Conservation (phyloP, 2,329 filamentous ascomycete genomes). For the Amesomyces nigricolor region DNA sequence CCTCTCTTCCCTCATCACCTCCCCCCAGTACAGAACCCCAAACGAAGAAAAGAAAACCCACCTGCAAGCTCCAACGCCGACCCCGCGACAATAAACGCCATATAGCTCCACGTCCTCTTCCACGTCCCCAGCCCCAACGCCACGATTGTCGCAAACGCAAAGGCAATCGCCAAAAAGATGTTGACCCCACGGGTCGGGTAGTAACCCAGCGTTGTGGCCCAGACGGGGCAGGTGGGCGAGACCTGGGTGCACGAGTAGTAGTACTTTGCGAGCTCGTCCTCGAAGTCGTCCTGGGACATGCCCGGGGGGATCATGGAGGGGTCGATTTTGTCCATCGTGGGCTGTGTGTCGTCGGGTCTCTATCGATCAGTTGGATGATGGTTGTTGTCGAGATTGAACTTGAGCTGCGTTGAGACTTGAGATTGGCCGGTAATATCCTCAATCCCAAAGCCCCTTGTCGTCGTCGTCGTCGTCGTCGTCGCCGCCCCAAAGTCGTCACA, state of each 20-base stretch:
- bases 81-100: slow-evolving; percentile 43
- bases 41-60: slow-evolving; percentile 23
- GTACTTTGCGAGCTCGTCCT: slow-evolving; percentile 14
- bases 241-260: slow-evolving; percentile 36
- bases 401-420: too few relatives aligned
- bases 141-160: slow-evolving; percentile 40
- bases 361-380: not conserved
- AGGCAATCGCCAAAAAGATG: slow-evolving; percentile 47
- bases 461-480: too few relatives aligned
- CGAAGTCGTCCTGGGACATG: slow-evolving; percentile 7
- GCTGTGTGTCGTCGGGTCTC: not conserved
- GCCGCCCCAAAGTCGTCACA: too few relatives aligned
- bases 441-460: too few relatives aligned
- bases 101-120: slow-evolving; percentile 53
- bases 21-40: not conserved
- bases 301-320: slow-evolving; percentile 14
- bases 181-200: slow-evolving; percentile 52
- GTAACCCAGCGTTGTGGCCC: slow-evolving; percentile 50
- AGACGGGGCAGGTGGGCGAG: slow-evolving; percentile 43
- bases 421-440: too few relatives aligned
- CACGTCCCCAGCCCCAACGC: slow-evolving; percentile 41
- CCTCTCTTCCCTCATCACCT: not conserved
- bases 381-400: not conserved
- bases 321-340: slow-evolving; percentile 11
- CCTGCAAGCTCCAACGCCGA: slow-evolving; percentile 47